A percentile compares a stretch with the other conserved stretches of the same genome.
Conservation (phyloP, 768 basidiomycete genomes). For the Wakefieldia striispora region DNA sequence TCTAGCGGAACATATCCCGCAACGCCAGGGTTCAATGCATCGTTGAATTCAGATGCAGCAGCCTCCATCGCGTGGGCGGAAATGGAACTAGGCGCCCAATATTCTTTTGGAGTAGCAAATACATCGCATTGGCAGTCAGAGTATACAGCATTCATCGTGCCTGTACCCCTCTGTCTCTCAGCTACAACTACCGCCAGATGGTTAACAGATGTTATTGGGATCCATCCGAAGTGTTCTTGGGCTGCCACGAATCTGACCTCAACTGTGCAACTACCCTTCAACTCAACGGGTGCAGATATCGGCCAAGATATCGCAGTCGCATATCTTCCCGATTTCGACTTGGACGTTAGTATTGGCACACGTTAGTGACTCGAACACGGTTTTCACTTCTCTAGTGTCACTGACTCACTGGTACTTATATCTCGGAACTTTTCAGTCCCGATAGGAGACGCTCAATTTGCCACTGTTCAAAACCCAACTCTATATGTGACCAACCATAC, state of each 20-base stretch:
- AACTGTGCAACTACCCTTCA: slow-evolving; percentile 11
- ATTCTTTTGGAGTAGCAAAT: slow-evolving; percentile 17
- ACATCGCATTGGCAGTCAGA: slow-evolving; percentile 14
- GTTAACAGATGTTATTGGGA: slow-evolving; percentile 27
- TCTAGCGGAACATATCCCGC: slow-evolving; percentile 1
- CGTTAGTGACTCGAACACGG: slow-evolving; percentile 8
- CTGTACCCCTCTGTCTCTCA: slow-evolving; percentile 17
- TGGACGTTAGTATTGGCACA: slow-evolving; percentile 10
- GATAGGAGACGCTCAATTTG: background rate
- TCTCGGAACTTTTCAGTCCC: background rate
- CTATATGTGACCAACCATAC: slow-evolving; percentile 19
- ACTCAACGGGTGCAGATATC: background rate
- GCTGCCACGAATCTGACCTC: slow-evolving; percentile 25
- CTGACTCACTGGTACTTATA: background rate
- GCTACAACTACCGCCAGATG: slow-evolving; percentile 24
- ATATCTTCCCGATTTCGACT: slow-evolving; percentile 14
- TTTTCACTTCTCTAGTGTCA: background rate
- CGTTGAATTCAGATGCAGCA: slow-evolving; percentile 11
- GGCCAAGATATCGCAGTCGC: slow-evolving; percentile 4
- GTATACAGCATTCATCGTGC: slow-evolving; percentile 18
- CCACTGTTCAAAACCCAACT: slow-evolving; percentile 8
- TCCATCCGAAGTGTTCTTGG: slow-evolving; percentile 29
- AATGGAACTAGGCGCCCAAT: slow-evolving; percentile 24
- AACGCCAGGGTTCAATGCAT: slow-evolving; percentile 4
- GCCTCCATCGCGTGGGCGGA: slow-evolving; percentile 26